These are phyloP conservation scores for Ophiostoma sp. DNA, from an alignment of 2,329 filamentous ascomycete species.

Conservation along the genomic window DNA sequence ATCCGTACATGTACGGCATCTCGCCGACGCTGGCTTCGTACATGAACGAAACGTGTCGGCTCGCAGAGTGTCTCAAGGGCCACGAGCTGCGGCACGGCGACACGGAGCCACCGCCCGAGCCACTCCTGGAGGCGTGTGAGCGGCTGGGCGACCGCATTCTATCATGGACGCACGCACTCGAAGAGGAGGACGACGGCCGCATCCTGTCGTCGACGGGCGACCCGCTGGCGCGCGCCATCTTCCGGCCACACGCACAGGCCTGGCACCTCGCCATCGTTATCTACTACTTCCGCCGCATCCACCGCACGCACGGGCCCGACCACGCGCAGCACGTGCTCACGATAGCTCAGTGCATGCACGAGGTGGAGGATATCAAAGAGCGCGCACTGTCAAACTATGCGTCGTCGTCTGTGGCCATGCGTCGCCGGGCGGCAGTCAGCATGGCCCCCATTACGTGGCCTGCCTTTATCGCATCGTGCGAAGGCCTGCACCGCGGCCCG, in stretches of 20 bases:
- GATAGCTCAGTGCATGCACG: background rate
- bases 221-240: constrained; percentile 2
- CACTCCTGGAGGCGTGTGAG: constrained; percentile 16
- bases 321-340: background rate
- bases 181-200: constrained; percentile 1
- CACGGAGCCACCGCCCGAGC: background rate
- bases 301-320: background rate
- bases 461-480: constrained; percentile 19
- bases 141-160: constrained; percentile 13
- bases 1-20: constrained; percentile 22
- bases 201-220: constrained; percentile 2
- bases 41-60: constrained; percentile 20
- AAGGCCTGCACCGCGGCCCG: background rate
- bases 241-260: constrained; percentile 8
- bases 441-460: constrained; percentile 23
- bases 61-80: constrained; percentile 16
- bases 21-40: constrained; percentile 17
- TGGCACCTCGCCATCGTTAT: constrained; percentile 16
- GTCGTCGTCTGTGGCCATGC: background rate
- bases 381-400: background rate
- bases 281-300: constrained; percentile 18
- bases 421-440: background rate
- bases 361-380: constrained; percentile 20
- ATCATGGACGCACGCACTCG: constrained; percentile 13
- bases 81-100: background rate